Percentiles rank a stretch among this genome's conserved stretches.
phyloP scores from a whole-genome alignment of 106 monocot species.

The Posidonia australis region DNA sequence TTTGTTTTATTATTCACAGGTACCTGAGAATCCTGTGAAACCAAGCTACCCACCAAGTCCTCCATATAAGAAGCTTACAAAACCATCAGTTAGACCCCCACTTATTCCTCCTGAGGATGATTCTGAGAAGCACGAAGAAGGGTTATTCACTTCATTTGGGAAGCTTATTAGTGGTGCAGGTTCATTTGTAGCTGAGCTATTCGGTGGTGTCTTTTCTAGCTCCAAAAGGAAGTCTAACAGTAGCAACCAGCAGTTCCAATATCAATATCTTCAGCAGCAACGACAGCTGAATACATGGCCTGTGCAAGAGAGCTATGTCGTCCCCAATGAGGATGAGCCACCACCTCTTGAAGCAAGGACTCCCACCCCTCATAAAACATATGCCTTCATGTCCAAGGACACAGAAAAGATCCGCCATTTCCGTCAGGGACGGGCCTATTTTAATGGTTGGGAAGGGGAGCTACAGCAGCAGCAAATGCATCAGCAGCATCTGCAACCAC shows the following conservation, averaged over 20 bases:
- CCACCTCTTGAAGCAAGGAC: constrained; percentile 68
- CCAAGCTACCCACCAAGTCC: constrained; percentile 29
- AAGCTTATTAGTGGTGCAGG: constrained; percentile 43
- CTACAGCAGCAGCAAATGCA: constrained; percentile 16
- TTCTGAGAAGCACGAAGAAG: constrained; percentile 53
- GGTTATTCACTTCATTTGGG: constrained; percentile 48
- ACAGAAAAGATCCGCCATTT: constrained; percentile 72
- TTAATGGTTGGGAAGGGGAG: constrained; percentile 46
- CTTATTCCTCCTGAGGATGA: constrained; percentile 51
- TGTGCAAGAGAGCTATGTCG: constrained; percentile 67
- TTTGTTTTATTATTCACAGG: constrained; percentile 24
- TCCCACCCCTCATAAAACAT: constrained; percentile 70
- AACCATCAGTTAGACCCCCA: constrained; percentile 46
- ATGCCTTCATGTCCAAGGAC: constrained; percentile 90
- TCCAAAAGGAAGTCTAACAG: constrained; percentile 27
- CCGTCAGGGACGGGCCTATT: constrained; percentile 46
- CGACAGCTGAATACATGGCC: constrained; percentile 39
- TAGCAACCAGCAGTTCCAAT: constrained; percentile 13
- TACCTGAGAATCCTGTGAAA: constrained; percentile 31
- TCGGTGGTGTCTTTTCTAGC: constrained; percentile 19
- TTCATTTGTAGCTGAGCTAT: constrained; percentile 35
- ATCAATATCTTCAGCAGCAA: constrained; percentile 21
- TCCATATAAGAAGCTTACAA: constrained; percentile 52
- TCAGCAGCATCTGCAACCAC: constrained; percentile 61
- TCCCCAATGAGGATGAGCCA: constrained; percentile 64